Conservation (phyloP, 805 yeast species). For the Metschnikowia similis region DNA sequence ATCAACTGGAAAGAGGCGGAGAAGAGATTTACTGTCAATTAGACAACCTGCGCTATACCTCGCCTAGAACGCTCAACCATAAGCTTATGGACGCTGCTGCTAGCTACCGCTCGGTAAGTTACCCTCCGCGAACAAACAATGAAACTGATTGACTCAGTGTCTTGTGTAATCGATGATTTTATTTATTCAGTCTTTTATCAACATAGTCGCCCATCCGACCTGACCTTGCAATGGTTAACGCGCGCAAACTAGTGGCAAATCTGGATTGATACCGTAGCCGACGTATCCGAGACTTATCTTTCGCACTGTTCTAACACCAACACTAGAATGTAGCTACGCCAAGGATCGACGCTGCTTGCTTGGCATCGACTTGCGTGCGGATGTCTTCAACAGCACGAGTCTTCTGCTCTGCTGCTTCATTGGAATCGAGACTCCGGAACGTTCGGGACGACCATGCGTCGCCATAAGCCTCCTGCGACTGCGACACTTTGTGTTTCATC, state of each 20-base stretch:
- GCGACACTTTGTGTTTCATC: conserved; percentile 39
- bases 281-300: too few species aligned
- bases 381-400: conserved; percentile 5
- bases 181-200: neutral
- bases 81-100: too few species aligned
- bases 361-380: conserved; percentile 58
- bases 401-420: conserved; percentile 24
- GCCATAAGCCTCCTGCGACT: conserved; percentile 39
- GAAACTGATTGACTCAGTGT: too few species aligned
- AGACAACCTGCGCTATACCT: neutral
- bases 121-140: too few species aligned
- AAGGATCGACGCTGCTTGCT: conserved; percentile 74
- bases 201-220: neutral
- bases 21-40: conserved; percentile 32
- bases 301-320: too few species aligned
- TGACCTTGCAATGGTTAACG: neutral
- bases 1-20: conserved; percentile 50
- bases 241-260: too few species aligned
- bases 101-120: too few species aligned
- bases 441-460: conserved; percentile 44
- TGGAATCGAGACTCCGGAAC: conserved; percentile 28
- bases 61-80: too few species aligned
- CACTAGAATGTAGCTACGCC: conserved; percentile 70
- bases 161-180: neutral
- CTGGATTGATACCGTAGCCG: too few species aligned